Evolutionary conservation across 2,329 filamentous ascomycete species (phyloP).

Genomic region (Fusarium armeniacum): DNA sequence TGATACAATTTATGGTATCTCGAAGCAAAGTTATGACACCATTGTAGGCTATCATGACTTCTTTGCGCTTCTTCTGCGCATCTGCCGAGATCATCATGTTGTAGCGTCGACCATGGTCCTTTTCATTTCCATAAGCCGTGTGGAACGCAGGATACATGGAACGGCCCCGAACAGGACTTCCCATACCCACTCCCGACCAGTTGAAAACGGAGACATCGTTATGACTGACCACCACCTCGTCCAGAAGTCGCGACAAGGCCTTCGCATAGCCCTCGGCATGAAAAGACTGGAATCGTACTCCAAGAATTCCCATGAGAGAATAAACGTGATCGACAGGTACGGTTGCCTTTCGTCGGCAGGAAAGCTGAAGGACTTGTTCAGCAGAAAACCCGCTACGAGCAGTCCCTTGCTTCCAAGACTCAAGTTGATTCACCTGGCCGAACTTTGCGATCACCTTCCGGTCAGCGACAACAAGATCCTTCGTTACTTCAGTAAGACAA

Average conservation of each 20-base stretch:
- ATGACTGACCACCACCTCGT: conserved; percentile 7
- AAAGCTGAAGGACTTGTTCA: background rate
- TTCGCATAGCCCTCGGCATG: conserved; percentile 12
- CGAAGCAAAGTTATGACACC: conserved; percentile 8
- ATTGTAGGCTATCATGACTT: background rate
- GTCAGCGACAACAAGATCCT: background rate
- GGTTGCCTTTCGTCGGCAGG: background rate
- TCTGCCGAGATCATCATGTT: conserved; percentile 15
- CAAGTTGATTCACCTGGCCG: background rate
- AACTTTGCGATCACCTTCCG: conserved; percentile 1
- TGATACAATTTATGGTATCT: conserved; percentile 10
- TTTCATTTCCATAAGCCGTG: background rate
- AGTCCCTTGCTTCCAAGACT: background rate
- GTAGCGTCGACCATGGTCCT: conserved; percentile 1
- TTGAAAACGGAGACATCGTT: conserved; percentile 16
- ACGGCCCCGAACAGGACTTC: conserved; percentile 6
- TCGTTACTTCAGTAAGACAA: background rate
- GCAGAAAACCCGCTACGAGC: background rate
- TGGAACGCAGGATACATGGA: conserved; percentile 16
- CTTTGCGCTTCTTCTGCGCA: background rate
- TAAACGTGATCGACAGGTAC: conserved; percentile 9
- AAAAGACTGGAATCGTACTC: conserved; percentile 5
- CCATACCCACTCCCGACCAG: conserved; percentile 1
- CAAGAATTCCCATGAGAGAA: conserved; percentile 14
- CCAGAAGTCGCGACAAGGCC: background rate